Percentiles rank a stretch among this genome's conserved stretches.
Conservation (phyloP, 192 early-diverging fungal species). For the Chytriomyces sp. region DNA sequence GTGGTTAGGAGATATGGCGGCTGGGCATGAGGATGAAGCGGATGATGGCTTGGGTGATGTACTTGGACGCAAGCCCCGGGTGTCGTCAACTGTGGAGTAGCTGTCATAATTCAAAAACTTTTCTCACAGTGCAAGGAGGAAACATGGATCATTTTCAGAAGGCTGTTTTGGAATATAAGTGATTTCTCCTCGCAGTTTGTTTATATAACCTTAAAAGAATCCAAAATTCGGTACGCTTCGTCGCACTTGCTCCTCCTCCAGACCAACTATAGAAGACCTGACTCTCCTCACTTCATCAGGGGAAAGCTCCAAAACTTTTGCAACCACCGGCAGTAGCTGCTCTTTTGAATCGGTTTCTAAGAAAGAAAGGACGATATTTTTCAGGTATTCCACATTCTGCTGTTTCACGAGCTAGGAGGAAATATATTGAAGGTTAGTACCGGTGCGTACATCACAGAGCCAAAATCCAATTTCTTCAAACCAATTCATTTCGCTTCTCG, state of each 20-base stretch:
- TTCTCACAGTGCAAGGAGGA: no score
- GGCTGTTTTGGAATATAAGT: no score
- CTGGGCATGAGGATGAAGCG: not conserved
- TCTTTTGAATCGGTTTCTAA: constrained; percentile 53
- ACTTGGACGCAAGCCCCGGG: not conserved
- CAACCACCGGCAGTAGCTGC: constrained; percentile 30
- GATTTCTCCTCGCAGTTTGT: no score
- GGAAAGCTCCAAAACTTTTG: constrained; percentile 39
- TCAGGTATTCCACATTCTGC: constrained; percentile 69
- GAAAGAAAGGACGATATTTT: constrained; percentile 73
- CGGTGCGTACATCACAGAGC: not conserved
- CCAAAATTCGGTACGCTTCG: constrained; percentile 21
- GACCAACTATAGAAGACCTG: constrained; percentile 10
- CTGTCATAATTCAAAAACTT: not conserved
- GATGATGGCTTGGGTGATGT: not conserved
- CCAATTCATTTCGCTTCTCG: constrained; percentile 66
- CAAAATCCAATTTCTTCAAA: not conserved
- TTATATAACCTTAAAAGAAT: constrained; percentile 16
- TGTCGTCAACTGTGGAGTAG: not conserved
- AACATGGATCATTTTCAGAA: no score
- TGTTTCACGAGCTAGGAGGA: constrained; percentile 19
- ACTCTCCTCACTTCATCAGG: constrained; percentile 34
- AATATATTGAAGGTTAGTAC: not conserved
- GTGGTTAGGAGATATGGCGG: constrained; percentile 26
- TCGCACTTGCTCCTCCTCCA: constrained; percentile 29